These are phyloP conservation scores for Scedosporium apiospermum DNA, from an alignment of 2,329 filamentous ascomycete genomes.

Conservation along the genomic window DNA sequence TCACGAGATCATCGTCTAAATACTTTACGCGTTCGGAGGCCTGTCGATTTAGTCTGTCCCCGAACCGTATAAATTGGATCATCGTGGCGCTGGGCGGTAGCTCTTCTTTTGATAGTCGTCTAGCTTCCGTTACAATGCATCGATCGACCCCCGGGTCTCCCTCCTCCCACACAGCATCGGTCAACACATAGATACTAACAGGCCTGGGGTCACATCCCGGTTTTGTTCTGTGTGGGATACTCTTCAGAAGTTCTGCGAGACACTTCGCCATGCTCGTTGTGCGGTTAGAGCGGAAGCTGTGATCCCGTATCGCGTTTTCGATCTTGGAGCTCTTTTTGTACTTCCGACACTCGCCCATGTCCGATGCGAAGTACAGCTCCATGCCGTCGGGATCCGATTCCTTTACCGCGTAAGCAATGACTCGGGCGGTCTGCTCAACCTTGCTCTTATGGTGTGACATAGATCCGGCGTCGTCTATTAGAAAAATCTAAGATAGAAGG, in stretches of 20 bases:
- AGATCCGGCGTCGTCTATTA: neutral
- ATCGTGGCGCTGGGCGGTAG: neutral
- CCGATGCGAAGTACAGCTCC: neutral
- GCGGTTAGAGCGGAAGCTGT: neutral
- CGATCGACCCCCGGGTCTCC: neutral
- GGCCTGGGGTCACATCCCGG: neutral
- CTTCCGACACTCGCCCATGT: neutral
- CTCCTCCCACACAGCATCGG: neutral
- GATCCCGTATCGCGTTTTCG: neutral
- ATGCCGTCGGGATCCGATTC: neutral
- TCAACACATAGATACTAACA: neutral
- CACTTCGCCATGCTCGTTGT: neutral
- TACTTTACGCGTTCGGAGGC: neutral
- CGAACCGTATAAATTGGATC: neutral
- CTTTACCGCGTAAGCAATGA: neutral
- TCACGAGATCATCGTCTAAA: neutral
- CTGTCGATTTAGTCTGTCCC: neutral
- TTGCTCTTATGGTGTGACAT: neutral
- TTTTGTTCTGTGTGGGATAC: neutral
- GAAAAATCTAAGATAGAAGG: neutral
- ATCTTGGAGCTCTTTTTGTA: neutral
- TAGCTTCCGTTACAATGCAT: neutral
- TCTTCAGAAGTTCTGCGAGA: neutral
- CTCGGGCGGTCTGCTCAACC: neutral
- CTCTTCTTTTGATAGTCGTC: neutral